These are phyloP conservation scores for Fusarium foetens DNA, from an alignment of 2,329 filamentous ascomycete species.

Conservation along the genomic window DNA sequence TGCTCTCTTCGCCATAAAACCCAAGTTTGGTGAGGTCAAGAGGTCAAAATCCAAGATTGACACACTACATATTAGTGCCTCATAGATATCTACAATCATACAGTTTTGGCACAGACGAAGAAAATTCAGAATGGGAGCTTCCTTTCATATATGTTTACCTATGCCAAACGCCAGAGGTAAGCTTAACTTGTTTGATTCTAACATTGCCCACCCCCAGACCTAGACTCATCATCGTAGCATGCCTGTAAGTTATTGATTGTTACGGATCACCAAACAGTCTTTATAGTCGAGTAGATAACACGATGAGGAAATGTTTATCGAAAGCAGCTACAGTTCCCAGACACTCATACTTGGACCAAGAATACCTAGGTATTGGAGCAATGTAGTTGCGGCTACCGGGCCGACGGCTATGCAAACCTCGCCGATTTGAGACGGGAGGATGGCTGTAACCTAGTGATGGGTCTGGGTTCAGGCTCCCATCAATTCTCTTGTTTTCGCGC, in stretches of 20 bases:
- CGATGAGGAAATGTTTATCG: neutral
- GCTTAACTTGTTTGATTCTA: neutral
- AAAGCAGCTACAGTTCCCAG: neutral
- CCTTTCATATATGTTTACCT: neutral
- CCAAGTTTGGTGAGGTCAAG: neutral
- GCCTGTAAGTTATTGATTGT: neutral
- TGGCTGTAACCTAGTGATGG: slow-evolving; percentile 11
- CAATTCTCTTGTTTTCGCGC: neutral
- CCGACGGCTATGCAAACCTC: slow-evolving; percentile 16
- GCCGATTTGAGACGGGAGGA: slow-evolving; percentile 6
- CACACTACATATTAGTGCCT: too few relatives aligned
- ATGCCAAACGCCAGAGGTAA: neutral
- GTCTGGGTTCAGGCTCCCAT: neutral
- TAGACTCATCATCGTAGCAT: neutral
- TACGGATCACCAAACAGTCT: neutral
- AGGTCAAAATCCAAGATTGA: neutral
- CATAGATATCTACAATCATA: neutral
- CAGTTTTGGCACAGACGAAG: neutral
- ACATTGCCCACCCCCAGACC: neutral
- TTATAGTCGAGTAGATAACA: neutral
- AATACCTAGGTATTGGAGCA: neutral
- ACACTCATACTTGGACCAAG: too few relatives aligned
- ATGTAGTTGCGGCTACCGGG: slow-evolving; percentile 22
- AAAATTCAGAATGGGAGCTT: neutral
- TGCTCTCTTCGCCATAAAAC: too few relatives aligned